A percentile compares a stretch with the other conserved stretches of the same genome.
Conservation (phyloP, 1,139 yeast genomes). For the Sugiyamaella grinbergsii region DNA sequence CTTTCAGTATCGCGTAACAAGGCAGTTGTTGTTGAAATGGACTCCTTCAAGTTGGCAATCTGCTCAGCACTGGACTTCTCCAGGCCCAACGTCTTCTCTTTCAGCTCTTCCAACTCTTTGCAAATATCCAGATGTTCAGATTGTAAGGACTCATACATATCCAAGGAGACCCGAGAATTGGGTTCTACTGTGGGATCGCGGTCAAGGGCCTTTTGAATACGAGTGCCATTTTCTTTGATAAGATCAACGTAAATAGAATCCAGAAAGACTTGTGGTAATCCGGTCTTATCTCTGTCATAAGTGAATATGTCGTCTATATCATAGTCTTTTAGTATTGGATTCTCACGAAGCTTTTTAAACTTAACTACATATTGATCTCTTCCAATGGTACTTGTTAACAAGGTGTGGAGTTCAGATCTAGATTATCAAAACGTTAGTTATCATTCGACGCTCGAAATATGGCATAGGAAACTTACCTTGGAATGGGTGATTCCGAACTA, state of each 20-base stretch:
- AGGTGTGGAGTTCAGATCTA: slow-evolving; percentile 61
- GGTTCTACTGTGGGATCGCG: slow-evolving; percentile 79
- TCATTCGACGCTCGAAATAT: not conserved
- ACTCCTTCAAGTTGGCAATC: slow-evolving; percentile 27
- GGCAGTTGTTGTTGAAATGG: slow-evolving; percentile 21
- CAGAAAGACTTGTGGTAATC: slow-evolving; percentile 82
- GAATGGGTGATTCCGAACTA: slow-evolving; percentile 65
- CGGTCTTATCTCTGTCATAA: slow-evolving; percentile 70
- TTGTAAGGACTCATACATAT: slow-evolving; percentile 67
- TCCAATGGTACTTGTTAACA: slow-evolving; percentile 73
- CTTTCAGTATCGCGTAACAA: slow-evolving; percentile 23
- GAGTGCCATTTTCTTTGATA: slow-evolving; percentile 66
- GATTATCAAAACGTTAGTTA: slow-evolving; percentile 19
- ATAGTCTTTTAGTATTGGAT: slow-evolving; percentile 56
- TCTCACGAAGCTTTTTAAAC: slow-evolving; percentile 70
- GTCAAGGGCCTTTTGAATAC: slow-evolving; percentile 70
- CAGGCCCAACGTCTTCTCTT: slow-evolving; percentile 29
- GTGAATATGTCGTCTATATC: slow-evolving; percentile 51
- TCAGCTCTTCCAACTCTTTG: slow-evolving; percentile 38
- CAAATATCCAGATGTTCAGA: slow-evolving; percentile 46
- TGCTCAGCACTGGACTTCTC: slow-evolving; percentile 25
- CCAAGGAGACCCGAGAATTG: slow-evolving; percentile 63
- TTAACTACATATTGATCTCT: slow-evolving; percentile 75
- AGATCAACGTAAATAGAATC: slow-evolving; percentile 63
- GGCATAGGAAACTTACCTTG: slow-evolving; percentile 38